Percentiles rank a stretch among this genome's conserved stretches.
Conservation (phyloP, 805 yeast genomes). For the Metschnikowia colocasiae region DNA sequence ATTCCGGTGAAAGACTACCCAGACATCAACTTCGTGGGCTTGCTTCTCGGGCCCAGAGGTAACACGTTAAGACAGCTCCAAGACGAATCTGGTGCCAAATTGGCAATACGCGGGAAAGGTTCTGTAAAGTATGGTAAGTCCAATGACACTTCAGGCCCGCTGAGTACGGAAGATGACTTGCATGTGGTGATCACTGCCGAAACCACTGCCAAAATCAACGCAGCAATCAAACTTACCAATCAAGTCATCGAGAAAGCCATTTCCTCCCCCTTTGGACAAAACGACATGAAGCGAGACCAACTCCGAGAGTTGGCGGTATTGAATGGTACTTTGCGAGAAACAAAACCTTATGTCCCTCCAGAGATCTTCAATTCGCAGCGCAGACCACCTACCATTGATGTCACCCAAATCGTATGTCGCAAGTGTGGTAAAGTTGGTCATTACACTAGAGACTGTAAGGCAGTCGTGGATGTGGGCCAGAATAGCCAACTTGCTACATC, state of each 20-base stretch:
- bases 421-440: constrained; percentile 84
- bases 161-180: constrained; percentile 56
- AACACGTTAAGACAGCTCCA: constrained; percentile 79
- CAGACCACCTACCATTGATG: constrained; percentile 36
- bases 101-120: constrained; percentile 92
- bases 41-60: constrained; percentile 93
- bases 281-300: constrained; percentile 86
- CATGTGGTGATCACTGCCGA: constrained; percentile 89
- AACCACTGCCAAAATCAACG: constrained; percentile 66
- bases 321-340: constrained; percentile 89
- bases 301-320: constrained; percentile 86
- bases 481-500: not conserved
- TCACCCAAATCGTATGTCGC: constrained; percentile 60
- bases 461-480: constrained; percentile 17
- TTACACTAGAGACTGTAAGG: constrained; percentile 80
- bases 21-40: constrained; percentile 87
- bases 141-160: constrained; percentile 20
- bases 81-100: constrained; percentile 79
- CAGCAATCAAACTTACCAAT: constrained; percentile 71
- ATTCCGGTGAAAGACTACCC: constrained; percentile 87
- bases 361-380: constrained; percentile 33
- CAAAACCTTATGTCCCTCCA: constrained; percentile 52
- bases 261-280: constrained; percentile 87
- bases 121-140: constrained; percentile 88
- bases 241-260: constrained; percentile 79